These are phyloP conservation scores for Beauveria bassiana DNA, from an alignment of 2,329 filamentous ascomycete species.

Conservation along the genomic window DNA sequence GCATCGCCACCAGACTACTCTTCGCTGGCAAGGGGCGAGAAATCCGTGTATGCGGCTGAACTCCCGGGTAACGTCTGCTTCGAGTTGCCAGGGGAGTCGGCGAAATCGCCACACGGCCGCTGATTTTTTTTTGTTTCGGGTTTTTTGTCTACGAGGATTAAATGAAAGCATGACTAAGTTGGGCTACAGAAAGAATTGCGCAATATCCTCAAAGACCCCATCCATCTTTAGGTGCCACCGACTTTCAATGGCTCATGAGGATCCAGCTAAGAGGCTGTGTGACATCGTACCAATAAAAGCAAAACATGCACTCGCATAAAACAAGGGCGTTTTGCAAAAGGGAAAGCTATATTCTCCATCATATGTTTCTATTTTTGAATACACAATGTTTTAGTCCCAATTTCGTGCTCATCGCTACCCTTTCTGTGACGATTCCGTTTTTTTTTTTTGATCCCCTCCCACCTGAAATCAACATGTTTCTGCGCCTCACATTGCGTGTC, in stretches of 20 bases:
- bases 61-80: not conserved
- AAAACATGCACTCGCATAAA: not conserved
- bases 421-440: not conserved
- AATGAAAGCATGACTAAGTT: too few species aligned
- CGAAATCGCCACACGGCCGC: not conserved
- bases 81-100: not conserved
- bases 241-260: too few species aligned
- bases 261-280: too few species aligned
- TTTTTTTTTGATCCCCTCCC: not conserved
- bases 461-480: not conserved
- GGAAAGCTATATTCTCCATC: not conserved
- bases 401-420: not conserved
- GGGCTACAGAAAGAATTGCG: too few species aligned
- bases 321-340: not conserved
- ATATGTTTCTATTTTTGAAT: not conserved
- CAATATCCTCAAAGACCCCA: too few species aligned
- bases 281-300: too few species aligned
- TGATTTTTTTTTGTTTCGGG: too few species aligned
- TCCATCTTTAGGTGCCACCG: not conserved
- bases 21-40: not conserved
- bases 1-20: not conserved
- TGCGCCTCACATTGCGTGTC: not conserved
- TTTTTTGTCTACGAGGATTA: too few species aligned
- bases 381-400: too few species aligned
- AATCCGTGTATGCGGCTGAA: not conserved